Conservation (phyloP, 1,284 basidiomycete species). For the Tilletia horrida region DNA sequence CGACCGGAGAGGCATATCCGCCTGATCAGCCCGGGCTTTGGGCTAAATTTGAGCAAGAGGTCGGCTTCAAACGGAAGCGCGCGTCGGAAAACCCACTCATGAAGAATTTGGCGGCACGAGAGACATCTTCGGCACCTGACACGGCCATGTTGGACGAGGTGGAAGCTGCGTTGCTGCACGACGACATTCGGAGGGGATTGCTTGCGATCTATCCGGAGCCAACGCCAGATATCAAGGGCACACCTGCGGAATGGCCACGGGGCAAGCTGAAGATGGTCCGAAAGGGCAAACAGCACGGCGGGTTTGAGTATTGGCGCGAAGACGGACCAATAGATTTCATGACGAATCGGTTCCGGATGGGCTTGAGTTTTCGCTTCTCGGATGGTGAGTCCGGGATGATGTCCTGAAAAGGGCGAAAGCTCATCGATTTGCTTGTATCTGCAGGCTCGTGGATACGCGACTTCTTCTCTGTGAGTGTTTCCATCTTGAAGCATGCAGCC, state of each 20-base stretch:
- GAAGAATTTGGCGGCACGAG: background rate
- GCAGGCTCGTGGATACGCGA: constrained; percentile 8
- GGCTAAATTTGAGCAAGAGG: constrained; percentile 22
- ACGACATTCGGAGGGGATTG: background rate
- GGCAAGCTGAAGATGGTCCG: constrained; percentile 41
- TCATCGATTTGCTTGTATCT: background rate
- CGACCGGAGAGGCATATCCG: constrained; percentile 33
- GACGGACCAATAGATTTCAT: constrained; percentile 42
- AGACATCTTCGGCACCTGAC: constrained; percentile 2
- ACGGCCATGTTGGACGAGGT: constrained; percentile 14
- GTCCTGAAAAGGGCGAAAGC: background rate
- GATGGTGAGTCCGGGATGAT: constrained; percentile 23
- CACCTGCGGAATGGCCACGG: constrained; percentile 40
- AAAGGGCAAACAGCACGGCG: constrained; percentile 33
- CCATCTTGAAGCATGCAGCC: background rate
- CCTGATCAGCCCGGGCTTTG: constrained; percentile 22
- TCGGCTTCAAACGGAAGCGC: constrained; percentile 19
- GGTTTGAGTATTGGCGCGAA: constrained; percentile 50
- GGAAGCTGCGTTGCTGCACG: constrained; percentile 19
- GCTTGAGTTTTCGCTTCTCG: constrained; percentile 39
- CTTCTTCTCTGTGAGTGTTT: constrained; percentile 5
- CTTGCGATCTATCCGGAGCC: constrained; percentile 18
- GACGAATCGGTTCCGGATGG: constrained; percentile 47
- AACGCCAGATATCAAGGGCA: constrained; percentile 22
- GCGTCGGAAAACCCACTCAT: background rate